phyloP scores from a whole-genome alignment of 2,329 filamentous ascomycete species.

The Alternaria sp. region DNA sequence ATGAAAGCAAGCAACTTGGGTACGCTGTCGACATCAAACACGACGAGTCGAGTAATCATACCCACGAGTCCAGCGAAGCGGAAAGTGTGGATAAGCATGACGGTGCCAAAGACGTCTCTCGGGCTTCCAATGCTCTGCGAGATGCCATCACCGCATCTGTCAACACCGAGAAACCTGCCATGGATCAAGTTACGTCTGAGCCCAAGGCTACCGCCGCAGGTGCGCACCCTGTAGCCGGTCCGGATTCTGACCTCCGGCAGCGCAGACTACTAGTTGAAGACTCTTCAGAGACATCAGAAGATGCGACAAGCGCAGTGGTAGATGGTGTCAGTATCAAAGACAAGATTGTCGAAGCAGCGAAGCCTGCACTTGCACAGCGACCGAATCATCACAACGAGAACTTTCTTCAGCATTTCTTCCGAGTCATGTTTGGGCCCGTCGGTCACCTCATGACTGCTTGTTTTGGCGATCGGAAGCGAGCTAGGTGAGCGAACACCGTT shows the following conservation, averaged over 20 bases:
- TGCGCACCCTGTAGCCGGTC: background rate
- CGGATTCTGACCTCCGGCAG: conserved; percentile 20
- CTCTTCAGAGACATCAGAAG: background rate
- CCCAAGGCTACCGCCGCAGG: background rate
- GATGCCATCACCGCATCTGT: conserved; percentile 18
- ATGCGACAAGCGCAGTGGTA: background rate
- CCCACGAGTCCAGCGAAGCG: conserved; percentile 17
- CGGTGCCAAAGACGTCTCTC: conserved; percentile 18
- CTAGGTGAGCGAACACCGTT: conserved; percentile 26
- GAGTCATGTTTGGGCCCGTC: conserved; percentile 15
- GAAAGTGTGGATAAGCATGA: conserved; percentile 23
- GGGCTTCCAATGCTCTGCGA: conserved; percentile 11
- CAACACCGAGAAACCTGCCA: conserved; percentile 14
- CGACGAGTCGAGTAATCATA: conserved; percentile 1
- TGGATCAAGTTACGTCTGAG: conserved; percentile 22
- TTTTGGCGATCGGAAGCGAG: conserved; percentile 27
- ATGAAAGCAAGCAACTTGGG: conserved; percentile 21
- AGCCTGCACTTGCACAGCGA: background rate
- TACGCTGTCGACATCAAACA: conserved; percentile 4
- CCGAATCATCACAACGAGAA: conserved; percentile 8
- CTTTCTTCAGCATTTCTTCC: conserved; percentile 13
- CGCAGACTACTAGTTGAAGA: conserved; percentile 16
- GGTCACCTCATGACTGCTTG: conserved; percentile 21
- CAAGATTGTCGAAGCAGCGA: background rate
- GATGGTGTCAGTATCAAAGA: background rate